Evolutionary conservation across 164 flowering plant genomes (phyloP).

Genomic region (Buxus sempervirens): DNA sequence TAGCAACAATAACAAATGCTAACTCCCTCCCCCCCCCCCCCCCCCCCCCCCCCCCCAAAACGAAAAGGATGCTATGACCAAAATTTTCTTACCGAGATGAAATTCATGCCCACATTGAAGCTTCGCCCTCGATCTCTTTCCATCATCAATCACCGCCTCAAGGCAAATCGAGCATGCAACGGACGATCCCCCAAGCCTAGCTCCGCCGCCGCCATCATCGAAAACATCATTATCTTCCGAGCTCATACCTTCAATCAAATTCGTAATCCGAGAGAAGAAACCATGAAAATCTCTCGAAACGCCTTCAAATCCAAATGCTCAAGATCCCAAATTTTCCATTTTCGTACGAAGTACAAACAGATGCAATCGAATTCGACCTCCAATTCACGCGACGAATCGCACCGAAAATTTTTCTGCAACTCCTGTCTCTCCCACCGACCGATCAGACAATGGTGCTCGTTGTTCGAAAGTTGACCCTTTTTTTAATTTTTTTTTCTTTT

Average conservation of each 20-base stretch:
- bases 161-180: constrained; percentile 84
- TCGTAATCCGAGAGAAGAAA: background rate
- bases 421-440: no score
- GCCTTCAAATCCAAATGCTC: background rate
- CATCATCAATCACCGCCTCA: constrained; percentile 58
- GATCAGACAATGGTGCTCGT: no score
- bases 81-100: constrained; percentile 61
- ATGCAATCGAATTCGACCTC: background rate
- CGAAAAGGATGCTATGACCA: no score
- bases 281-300: background rate
- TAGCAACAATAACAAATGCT: constrained; percentile 5
- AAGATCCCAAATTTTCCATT: background rate
- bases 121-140: constrained; percentile 81
- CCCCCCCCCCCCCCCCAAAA: no score
- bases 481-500: no score
- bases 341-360: background rate
- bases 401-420: no score
- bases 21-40: no score
- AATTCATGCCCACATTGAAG: constrained; percentile 89
- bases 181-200: constrained; percentile 15
- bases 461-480: no score
- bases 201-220: constrained; percentile 20
- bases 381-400: constrained; percentile 6
- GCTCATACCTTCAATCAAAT: constrained; percentile 32
- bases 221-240: constrained; percentile 23